These are phyloP conservation scores for Thuja plicata DNA, from an alignment of 83 land plant species.

Conservation along the genomic window DNA sequence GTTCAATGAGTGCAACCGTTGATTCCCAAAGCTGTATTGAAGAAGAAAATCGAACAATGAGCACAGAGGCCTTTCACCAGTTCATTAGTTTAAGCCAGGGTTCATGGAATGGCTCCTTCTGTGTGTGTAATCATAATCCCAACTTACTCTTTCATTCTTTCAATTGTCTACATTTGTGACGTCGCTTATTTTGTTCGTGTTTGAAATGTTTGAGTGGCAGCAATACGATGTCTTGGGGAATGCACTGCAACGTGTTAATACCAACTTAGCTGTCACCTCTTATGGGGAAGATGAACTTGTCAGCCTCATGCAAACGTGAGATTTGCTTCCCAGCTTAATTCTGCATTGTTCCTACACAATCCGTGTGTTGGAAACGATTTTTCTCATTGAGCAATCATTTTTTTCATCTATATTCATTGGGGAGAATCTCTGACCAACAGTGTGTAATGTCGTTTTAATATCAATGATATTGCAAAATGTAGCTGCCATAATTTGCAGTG, in stretches of 20 bases:
- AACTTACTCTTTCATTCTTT: not conserved
- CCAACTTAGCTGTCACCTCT: constrained; percentile 64
- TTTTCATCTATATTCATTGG: no score
- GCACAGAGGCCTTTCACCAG: constrained; percentile 26
- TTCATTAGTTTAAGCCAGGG: constrained; percentile 47
- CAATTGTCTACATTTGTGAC: not conserved
- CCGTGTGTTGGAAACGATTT: not conserved
- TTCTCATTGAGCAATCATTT: not conserved
- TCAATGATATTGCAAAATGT: no score
- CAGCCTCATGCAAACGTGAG: constrained; percentile 91
- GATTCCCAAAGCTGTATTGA: not conserved
- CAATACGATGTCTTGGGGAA: constrained; percentile 84
- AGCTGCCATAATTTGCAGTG: not conserved
- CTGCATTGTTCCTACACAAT: not conserved
- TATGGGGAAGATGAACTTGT: constrained; percentile 83
- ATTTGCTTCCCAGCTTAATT: not conserved
- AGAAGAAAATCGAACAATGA: constrained; percentile 26
- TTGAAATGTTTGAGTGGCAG: constrained; percentile 34
- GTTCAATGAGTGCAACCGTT: not conserved
- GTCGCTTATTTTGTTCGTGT: constrained; percentile 12
- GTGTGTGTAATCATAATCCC: constrained; percentile 31
- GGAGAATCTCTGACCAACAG: no score
- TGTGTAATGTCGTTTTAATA: no score
- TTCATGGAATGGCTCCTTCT: constrained; percentile 53
- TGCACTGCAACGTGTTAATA: constrained; percentile 51